Conservation (phyloP, 352 stramenopile species). For the Phytophthora aleatoria region DNA sequence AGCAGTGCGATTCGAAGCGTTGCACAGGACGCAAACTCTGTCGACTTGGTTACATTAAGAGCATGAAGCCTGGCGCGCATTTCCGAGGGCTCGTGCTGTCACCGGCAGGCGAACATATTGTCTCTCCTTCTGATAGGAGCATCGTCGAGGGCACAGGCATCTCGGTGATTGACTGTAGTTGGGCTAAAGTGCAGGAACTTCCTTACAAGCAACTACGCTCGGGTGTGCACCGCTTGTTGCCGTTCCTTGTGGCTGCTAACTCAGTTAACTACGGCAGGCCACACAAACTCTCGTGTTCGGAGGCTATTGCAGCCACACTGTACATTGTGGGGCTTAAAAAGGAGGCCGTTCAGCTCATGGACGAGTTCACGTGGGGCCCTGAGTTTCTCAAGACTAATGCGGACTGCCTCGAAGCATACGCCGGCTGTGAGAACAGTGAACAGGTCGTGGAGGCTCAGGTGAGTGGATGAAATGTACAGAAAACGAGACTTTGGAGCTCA, state of each 20-base stretch:
- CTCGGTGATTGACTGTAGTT: constrained; percentile 98
- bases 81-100: constrained; percentile 96
- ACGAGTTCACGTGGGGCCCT: constrained; percentile 93
- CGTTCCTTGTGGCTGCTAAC: constrained; percentile 98
- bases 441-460: constrained; percentile 82
- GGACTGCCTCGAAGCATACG: constrained; percentile 90
- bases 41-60: constrained; percentile 91
- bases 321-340: constrained; percentile 96
- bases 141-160: constrained; percentile 88
- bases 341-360: constrained; percentile 89
- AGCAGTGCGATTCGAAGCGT: constrained; percentile 95
- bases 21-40: constrained; percentile 94
- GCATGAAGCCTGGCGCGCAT: constrained; percentile 90
- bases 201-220: constrained; percentile 95
- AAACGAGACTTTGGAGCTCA: neutral
- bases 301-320: constrained; percentile 97
- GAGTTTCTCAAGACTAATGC: constrained; percentile 96
- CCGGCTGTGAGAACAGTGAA: constrained; percentile 66
- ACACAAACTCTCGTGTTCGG: constrained; percentile 96
- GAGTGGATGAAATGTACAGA: neutral
- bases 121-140: constrained; percentile 89
- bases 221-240: constrained; percentile 95
- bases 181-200: constrained; percentile 95
- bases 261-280: constrained; percentile 98
- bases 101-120: constrained; percentile 87